These are phyloP conservation scores for Diaporthe citrichinensis DNA, from an alignment of 2,329 filamentous ascomycete species.

Conservation along the genomic window DNA sequence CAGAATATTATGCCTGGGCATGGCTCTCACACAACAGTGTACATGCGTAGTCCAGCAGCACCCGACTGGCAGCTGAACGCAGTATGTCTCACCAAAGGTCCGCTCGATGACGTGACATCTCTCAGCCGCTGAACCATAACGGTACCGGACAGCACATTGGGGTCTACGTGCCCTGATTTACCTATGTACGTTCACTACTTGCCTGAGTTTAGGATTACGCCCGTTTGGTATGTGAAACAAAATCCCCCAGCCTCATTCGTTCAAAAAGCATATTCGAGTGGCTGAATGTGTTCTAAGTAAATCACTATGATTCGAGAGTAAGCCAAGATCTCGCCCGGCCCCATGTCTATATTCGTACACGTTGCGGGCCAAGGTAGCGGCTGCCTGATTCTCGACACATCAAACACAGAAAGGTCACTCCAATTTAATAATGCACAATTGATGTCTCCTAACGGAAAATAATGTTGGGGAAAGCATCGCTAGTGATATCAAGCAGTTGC, in stretches of 20 bases:
- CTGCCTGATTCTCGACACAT: neutral
- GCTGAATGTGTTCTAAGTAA: too few relatives aligned
- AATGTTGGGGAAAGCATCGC: neutral
- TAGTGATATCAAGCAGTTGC: neutral
- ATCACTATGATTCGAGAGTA: too few relatives aligned
- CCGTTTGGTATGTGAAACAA: neutral
- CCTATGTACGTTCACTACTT: neutral
- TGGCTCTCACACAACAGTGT: neutral
- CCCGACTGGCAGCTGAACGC: neutral
- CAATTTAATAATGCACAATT: neutral
- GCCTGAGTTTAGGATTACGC: too few relatives aligned
- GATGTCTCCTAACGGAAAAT: too few relatives aligned
- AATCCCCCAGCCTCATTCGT: neutral
- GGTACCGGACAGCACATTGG: neutral
- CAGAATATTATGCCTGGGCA: neutral
- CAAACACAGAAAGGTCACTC: neutral
- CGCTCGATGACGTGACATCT: neutral
- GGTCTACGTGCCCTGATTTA: neutral
- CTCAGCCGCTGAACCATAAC: neutral
- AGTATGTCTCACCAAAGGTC: neutral
- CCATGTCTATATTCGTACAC: neutral
- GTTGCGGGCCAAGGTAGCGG: neutral
- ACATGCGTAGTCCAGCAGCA: neutral
- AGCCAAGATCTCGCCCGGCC: too few relatives aligned
- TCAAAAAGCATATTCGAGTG: neutral